These are phyloP conservation scores for Trichothecium roseum DNA, from an alignment of 2,329 filamentous ascomycete genomes.

Conservation along the genomic window DNA sequence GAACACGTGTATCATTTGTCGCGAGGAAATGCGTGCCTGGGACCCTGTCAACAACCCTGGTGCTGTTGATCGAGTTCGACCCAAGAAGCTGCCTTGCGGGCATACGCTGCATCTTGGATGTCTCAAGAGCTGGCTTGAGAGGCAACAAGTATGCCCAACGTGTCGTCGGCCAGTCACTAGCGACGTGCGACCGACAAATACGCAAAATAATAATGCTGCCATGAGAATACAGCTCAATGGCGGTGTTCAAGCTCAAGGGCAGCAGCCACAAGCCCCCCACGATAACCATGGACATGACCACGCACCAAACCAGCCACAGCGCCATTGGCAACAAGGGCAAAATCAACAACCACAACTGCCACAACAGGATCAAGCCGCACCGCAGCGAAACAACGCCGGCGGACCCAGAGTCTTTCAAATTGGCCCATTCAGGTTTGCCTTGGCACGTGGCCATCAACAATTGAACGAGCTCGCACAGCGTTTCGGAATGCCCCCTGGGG, in stretches of 20 bases:
- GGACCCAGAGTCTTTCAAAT: slow-evolving; percentile 58
- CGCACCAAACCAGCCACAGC: neutral
- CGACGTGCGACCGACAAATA: slow-evolving; percentile 14
- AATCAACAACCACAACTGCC: slow-evolving; percentile 11
- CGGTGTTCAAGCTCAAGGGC: slow-evolving; percentile 9
- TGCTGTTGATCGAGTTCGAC: slow-evolving; percentile 73
- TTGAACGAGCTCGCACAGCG: slow-evolving; percentile 58
- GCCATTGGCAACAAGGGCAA: slow-evolving; percentile 11
- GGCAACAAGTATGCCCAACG: slow-evolving; percentile 94
- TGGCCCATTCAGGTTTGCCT: slow-evolving; percentile 64
- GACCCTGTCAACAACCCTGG: slow-evolving; percentile 44
- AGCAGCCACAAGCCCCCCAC: slow-evolving; percentile 9
- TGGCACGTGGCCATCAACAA: slow-evolving; percentile 60
- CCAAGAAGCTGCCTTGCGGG: slow-evolving; percentile 93
- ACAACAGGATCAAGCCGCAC: slow-evolving; percentile 3
- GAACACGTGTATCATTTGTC: slow-evolving; percentile 94
- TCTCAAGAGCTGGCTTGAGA: slow-evolving; percentile 91
- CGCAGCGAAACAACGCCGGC: slow-evolving; percentile 9
- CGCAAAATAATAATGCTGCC: slow-evolving; percentile 14
- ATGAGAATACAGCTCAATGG: slow-evolving; percentile 20
- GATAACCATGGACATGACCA: slow-evolving; percentile 4
- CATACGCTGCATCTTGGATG: slow-evolving; percentile 93
- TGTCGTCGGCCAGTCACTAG: slow-evolving; percentile 67
- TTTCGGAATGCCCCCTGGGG: slow-evolving; percentile 33
- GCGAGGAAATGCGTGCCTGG: slow-evolving; percentile 91